Evolutionary conservation across 768 basidiomycete genomes (phyloP).

Genomic region (Termitomyces sp.): DNA sequence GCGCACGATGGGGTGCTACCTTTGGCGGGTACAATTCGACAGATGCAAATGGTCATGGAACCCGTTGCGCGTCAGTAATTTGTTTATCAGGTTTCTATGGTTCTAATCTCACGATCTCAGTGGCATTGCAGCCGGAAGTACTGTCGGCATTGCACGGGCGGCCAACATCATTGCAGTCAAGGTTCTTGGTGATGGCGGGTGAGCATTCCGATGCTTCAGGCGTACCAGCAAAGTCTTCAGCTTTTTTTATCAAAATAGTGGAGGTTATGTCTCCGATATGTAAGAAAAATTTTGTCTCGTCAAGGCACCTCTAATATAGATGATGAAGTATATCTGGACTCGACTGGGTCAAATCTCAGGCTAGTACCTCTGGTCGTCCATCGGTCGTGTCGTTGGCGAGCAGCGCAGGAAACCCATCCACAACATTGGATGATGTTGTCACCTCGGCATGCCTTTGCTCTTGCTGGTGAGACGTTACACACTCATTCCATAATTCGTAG

Average conservation of each 20-base stretch:
- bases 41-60: slow-evolving; percentile 46
- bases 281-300: background rate
- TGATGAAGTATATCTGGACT: background rate
- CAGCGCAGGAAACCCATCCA: too few relatives aligned
- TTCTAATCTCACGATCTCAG: slow-evolving; percentile 11
- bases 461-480: too few relatives aligned
- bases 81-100: background rate
- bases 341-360: too few relatives aligned
- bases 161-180: slow-evolving; percentile 11
- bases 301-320: background rate
- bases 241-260: background rate
- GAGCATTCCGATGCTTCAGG: background rate
- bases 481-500: too few relatives aligned
- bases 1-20: too few relatives aligned
- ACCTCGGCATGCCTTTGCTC: too few relatives aligned
- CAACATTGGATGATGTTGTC: too few relatives aligned
- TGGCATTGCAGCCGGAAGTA: slow-evolving; percentile 16
- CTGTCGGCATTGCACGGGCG: slow-evolving; percentile 26
- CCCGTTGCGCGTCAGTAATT: slow-evolving; percentile 33
- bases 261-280: slow-evolving; percentile 3
- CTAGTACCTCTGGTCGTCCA: too few relatives aligned
- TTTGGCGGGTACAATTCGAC: slow-evolving; percentile 17
- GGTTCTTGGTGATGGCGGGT: slow-evolving; percentile 6
- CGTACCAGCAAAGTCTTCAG: too few relatives aligned
- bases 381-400: too few relatives aligned